Evolutionary conservation across 805 yeast genomes (phyloP).

Genomic region (Wickerhamomyces ciferrii): DNA sequence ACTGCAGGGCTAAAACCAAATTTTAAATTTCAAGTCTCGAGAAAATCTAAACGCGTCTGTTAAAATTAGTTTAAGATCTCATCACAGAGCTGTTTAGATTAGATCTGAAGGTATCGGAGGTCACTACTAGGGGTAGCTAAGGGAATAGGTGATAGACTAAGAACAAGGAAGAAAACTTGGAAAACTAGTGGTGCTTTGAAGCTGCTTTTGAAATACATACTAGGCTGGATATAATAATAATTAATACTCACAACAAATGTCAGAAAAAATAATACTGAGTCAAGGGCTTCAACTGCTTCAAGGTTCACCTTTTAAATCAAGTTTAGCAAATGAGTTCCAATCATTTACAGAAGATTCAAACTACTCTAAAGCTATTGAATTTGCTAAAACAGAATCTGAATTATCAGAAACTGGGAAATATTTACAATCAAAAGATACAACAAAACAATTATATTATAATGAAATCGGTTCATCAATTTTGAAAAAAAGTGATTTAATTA

Average conservation of each 20-base stretch:
- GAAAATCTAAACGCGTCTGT: no score
- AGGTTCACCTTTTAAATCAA: conserved; percentile 16
- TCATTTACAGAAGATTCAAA: conserved; percentile 1
- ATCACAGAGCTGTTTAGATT: no score
- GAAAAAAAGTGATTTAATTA: conserved; percentile 2
- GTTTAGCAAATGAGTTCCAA: conserved; percentile 9
- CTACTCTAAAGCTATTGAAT: conserved; percentile 3
- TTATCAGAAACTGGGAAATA: conserved; percentile 12
- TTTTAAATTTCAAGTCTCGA: no score
- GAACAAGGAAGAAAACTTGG: no score
- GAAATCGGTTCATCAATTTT: not conserved
- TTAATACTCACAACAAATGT: not conserved
- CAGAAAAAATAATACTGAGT: conserved; percentile 2
- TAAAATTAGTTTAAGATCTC: no score
- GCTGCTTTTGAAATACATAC: not conserved
- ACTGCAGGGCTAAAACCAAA: no score
- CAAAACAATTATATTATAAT: not conserved
- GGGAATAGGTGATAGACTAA: no score
- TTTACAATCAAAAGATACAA: not conserved
- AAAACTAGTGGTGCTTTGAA: no score
- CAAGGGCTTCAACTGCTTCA: conserved; percentile 6
- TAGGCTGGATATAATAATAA: no score
- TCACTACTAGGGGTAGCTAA: no score
- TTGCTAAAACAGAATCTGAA: not conserved
- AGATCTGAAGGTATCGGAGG: no score